Evolutionary conservation across 1,284 basidiomycete species (phyloP).

Genomic region (Coriolopsis trogii): DNA sequence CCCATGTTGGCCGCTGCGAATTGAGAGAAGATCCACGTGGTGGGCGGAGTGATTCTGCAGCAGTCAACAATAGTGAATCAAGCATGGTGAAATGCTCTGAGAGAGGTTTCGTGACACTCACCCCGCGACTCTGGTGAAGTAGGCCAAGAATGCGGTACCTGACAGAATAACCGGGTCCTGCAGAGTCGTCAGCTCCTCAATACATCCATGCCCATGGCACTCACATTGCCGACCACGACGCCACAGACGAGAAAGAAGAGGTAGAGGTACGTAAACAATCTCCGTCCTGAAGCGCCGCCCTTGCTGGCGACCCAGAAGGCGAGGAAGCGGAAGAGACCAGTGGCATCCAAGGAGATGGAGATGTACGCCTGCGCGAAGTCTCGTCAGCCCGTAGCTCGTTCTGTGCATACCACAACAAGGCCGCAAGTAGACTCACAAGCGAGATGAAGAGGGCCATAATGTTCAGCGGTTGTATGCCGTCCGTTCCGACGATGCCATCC

Average conservation of each 20-base stretch:
- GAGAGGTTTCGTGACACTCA: constrained; percentile 36
- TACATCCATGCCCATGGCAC: constrained; percentile 14
- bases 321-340: constrained; percentile 84
- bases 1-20: constrained; percentile 83
- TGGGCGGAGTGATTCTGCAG: constrained; percentile 52
- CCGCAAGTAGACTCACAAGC: constrained; percentile 52
- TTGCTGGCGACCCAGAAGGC: constrained; percentile 87
- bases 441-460: constrained; percentile 93
- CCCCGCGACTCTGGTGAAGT: constrained; percentile 77
- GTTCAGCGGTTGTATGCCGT: constrained; percentile 88
- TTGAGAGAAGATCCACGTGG: constrained; percentile 70
- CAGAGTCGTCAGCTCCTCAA: not conserved
- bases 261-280: constrained; percentile 54
- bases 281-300: constrained; percentile 71
- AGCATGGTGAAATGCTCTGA: too few relatives aligned
- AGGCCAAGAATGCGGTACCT: constrained; percentile 86
- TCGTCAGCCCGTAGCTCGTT: too few relatives aligned
- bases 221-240: constrained; percentile 81
- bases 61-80: too few relatives aligned
- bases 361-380: constrained; percentile 75
- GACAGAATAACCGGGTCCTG: constrained; percentile 84
- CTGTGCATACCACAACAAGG: too few relatives aligned
- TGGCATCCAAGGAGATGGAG: constrained; percentile 90
- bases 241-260: constrained; percentile 63
- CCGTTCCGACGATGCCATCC: constrained; percentile 72